Evolutionary conservation across 2,329 filamentous ascomycete genomes (phyloP).

Genomic region (Plectosphaerella plurivora): DNA sequence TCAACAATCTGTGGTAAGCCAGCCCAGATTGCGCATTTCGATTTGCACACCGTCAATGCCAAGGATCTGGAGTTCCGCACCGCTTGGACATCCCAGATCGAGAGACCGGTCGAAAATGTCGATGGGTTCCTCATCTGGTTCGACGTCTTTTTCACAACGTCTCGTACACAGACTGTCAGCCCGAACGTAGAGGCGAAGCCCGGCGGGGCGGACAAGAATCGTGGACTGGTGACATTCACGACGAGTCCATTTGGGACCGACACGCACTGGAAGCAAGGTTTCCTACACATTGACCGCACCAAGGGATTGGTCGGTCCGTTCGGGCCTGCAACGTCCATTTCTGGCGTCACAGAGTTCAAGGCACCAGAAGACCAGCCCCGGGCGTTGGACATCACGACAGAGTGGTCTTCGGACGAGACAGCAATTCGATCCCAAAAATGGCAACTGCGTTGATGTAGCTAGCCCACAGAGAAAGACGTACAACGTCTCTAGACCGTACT

Average conservation of each 20-base stretch:
- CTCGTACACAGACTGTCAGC: slow-evolving; percentile 45
- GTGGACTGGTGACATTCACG: slow-evolving; percentile 65
- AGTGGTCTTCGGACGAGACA: slow-evolving; percentile 50
- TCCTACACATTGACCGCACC: slow-evolving; percentile 51
- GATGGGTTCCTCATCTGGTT: slow-evolving; percentile 93
- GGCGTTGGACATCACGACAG: slow-evolving; percentile 59
- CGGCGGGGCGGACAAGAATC: slow-evolving; percentile 10
- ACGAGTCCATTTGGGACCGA: slow-evolving; percentile 72
- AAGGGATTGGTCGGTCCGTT: slow-evolving; percentile 15
- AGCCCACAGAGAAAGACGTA: neutral
- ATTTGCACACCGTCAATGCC: slow-evolving; percentile 67
- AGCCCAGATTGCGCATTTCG: slow-evolving; percentile 67
- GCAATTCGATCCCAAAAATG: slow-evolving; percentile 43
- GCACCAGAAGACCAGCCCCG: slow-evolving; percentile 67
- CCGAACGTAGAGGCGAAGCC: slow-evolving; percentile 47
- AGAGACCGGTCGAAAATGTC: slow-evolving; percentile 60
- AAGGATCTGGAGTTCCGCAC: slow-evolving; percentile 73
- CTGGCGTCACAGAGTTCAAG: slow-evolving; percentile 65
- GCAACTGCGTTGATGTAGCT: slow-evolving; percentile 35
- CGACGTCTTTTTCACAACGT: slow-evolving; percentile 82
- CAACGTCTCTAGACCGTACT: too few relatives aligned
- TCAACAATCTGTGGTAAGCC: slow-evolving; percentile 55
- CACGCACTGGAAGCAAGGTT: slow-evolving; percentile 88
- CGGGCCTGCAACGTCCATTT: slow-evolving; percentile 53
- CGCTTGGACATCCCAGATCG: slow-evolving; percentile 59